Evolutionary conservation across 257 asterid species (phyloP), one percentile per base, ranked within the genome.

Genomic region (Fraxinus anomala): DNA sequence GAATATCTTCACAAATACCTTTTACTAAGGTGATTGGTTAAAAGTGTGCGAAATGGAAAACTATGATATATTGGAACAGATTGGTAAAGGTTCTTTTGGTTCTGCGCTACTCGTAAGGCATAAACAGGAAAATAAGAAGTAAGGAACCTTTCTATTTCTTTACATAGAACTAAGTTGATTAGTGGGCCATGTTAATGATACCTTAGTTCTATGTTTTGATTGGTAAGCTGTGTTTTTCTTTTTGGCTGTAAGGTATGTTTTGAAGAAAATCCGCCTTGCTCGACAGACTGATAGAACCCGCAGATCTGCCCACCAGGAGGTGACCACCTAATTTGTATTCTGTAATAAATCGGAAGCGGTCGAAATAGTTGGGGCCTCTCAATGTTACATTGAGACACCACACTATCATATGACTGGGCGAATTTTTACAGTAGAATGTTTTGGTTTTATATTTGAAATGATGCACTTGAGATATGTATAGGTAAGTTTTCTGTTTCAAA

Each of bases 231-330:
- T 67, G 13, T 33, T 74, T 81, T 59, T 68, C 73, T 59, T 78
- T 81, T 56, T 76, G 71, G 67, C 80, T 75, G 7, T 3, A 83
- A 96, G 99, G 88, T 96, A 96, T 92, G 99, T 96, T 68, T 72
- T 96, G 92, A 96, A 96, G 92, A 96, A 92, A 86, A 96, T 96
- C 26, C 96, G 99, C 71, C 98, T 96, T 73, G 99, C 99, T 72
- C 97, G 99, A 65, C 99, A 96, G 90, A 83, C 98, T 70, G 97
- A 93, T 82, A 89, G 99, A 80, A 96, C 97, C 66, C 97, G 99
- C 70, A 85, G 98, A 84, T 96, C 99, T 81, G 99, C 99, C 54
- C 99, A 91, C 81, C 98, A 79, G 88, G 99, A 96, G 99, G 99
- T 95, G 81, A 80, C 63, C 28, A 16, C 74, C 79, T 80, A 33